A percentile compares a stretch with the other conserved stretches of the same genome.
Conservation (phyloP, 345 rosid species). For the Microthlaspi erraticum region DNA sequence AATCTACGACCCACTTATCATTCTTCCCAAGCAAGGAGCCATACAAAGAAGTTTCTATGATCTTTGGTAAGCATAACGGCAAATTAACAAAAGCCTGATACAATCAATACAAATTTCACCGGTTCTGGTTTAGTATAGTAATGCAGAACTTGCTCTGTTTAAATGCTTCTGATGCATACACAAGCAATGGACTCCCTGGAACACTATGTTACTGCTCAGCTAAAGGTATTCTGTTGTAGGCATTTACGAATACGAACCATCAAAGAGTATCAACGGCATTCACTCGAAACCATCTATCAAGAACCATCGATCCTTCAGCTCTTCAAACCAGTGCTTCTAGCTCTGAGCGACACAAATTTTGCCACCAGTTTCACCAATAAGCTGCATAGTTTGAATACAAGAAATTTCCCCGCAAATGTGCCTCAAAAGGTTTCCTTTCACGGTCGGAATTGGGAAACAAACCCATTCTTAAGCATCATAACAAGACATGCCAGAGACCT, state of each 20-base stretch:
- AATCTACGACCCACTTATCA: too few species aligned
- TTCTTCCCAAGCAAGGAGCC: too few species aligned
- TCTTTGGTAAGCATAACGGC: background rate
- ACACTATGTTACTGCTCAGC: background rate
- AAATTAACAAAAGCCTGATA: background rate
- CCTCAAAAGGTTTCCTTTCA: too few species aligned
- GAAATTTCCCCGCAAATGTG: too few species aligned
- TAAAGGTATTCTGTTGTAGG: background rate
- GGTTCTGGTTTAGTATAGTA: background rate
- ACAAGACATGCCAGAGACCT: too few species aligned
- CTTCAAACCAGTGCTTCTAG: too few species aligned
- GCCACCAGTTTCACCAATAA: too few species aligned
- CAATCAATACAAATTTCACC: background rate
- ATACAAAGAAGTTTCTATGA: too few species aligned
- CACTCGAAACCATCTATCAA: background rate
- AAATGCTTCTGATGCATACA: background rate
- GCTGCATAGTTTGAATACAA: too few species aligned
- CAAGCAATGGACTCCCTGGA: background rate
- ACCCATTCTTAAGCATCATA: too few species aligned
- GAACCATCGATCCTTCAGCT: background rate
- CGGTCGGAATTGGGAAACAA: too few species aligned
- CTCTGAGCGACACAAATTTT: background rate
- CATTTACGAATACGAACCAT: background rate
- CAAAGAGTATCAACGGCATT: background rate
- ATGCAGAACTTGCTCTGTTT: background rate